Base-by-base conservation (phyloP, 495 filamentous ascomycete genomes). In the Aspergillus carlsbadensis region DNA sequence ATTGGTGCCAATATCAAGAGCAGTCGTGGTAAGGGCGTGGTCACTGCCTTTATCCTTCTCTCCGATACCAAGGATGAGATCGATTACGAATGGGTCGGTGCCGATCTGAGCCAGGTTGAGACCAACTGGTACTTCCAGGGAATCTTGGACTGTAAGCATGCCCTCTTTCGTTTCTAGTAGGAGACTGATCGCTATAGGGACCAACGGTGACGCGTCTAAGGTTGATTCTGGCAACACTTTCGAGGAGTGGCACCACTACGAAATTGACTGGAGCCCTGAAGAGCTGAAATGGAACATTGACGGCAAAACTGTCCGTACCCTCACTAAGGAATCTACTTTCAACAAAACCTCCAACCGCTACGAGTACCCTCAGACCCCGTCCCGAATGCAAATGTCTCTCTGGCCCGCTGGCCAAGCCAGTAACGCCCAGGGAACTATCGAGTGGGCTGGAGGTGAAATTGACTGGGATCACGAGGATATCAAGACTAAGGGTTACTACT, bases 101-200 rank as follows among this genome's bases (percentile, higher is more conserved):
- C 81, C 43, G 89, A 97, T 61, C 71, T 96, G 65, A 64, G 78
- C 17, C 80, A 79, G 47, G 88, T 87, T 17, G 92, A 98, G 78
- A 91, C 90, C 65, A 98, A 98, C 78, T 98, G 82, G 79, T 98
- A 98, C 76, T 96, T 86, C 76, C 94, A 98, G 72, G 94, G 95
- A 59, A 87, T 97, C 61, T 84, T 91, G 6, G 77, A 95, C 66
- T 98, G 92, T 96, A 78, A 77, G 92, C 13, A 26, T 11, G 33
- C 15, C 31, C 55, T 34, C 40, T 40, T 31, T 45, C 41, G 37
- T 11, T 44, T 44, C 10, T 3, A 13, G 5, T 31, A 10, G 31
- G 14, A 20, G n/a, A 31, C 35, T 36, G n/a, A 18, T 34, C 35
- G 42, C 18, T 54, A 7, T 62, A 96, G 91, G 95, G 67, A 72